A percentile compares a stretch with the other conserved stretches of the same genome.
Conservation (phyloP, 305 asterid genomes). For the Withania somnifera region DNA sequence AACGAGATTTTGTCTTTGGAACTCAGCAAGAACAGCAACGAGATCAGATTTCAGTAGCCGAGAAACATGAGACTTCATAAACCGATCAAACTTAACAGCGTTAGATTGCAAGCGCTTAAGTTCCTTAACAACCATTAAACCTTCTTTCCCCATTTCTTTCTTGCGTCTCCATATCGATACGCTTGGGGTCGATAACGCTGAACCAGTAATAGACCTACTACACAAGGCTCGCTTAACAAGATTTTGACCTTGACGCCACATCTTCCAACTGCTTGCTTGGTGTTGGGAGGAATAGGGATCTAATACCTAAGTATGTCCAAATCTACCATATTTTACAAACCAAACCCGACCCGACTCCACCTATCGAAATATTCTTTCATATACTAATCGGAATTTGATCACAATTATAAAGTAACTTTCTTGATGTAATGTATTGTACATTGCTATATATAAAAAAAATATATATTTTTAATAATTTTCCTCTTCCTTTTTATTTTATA, state of each 20-base stretch:
- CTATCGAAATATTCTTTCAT: too few species aligned
- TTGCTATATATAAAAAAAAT: too few species aligned
- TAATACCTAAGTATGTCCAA: too few species aligned
- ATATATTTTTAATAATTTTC: too few species aligned
- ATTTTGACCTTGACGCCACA: constrained; percentile 40
- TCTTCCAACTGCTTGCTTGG: constrained; percentile 5
- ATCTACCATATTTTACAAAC: too few species aligned
- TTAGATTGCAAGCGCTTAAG: constrained; percentile 70
- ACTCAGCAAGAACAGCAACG: constrained; percentile 79
- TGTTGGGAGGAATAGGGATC: too few species aligned
- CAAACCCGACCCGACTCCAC: too few species aligned
- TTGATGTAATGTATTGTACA: too few species aligned
- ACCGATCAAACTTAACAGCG: constrained; percentile 50
- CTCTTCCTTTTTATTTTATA: too few species aligned
- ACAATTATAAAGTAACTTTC: too few species aligned
- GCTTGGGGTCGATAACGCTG: constrained; percentile 36
- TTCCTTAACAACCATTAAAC: constrained; percentile 79
- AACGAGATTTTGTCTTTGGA: constrained; percentile 82
- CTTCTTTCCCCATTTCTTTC: constrained; percentile 90
- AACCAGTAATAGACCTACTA: constrained; percentile 14
- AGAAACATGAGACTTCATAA: constrained; percentile 64
- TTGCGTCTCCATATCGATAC: constrained; percentile 91
- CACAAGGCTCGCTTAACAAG: constrained; percentile 17
- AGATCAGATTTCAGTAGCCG: constrained; percentile 90
- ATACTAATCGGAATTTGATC: too few species aligned